Percentiles rank a stretch among this genome's conserved stretches.
Conservation (phyloP, 1,284 basidiomycete species). For the Tylopilus sp. region DNA sequence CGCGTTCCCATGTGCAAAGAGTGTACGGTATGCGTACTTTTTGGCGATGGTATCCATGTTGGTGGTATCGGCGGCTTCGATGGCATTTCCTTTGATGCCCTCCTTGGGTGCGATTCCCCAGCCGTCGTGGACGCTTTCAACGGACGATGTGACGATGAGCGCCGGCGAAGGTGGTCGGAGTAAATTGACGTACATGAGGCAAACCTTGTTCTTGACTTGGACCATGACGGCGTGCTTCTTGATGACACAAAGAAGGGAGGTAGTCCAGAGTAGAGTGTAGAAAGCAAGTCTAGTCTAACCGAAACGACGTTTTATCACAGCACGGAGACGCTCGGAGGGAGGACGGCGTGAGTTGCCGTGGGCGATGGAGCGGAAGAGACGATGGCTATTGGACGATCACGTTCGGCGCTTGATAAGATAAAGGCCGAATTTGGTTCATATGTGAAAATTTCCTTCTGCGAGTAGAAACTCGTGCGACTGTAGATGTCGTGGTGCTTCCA, state of each 20-base stretch:
- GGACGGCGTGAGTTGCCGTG: conserved; percentile 1
- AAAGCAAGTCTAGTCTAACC: conserved; percentile 1
- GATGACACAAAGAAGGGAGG: background rate
- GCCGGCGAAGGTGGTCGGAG: background rate
- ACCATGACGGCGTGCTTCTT: conserved; percentile 29
- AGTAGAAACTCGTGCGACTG: too few species aligned
- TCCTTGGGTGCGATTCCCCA: conserved; percentile 77
- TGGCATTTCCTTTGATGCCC: conserved; percentile 81
- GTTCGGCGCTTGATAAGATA: conserved; percentile 7
- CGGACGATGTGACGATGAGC: conserved; percentile 2
- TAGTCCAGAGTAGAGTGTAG: background rate
- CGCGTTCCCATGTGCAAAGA: conserved; percentile 83
- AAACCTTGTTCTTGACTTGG: conserved; percentile 82
- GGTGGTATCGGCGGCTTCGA: conserved; percentile 76
- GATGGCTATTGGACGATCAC: too few species aligned
- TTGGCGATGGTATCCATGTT: conserved; percentile 86
- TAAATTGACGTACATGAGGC: conserved; percentile 68
- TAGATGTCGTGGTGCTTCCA: too few species aligned
- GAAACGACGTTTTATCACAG: conserved; percentile 1
- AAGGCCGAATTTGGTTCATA: background rate
- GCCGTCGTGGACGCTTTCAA: conserved; percentile 87
- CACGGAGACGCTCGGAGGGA: conserved; percentile 13
- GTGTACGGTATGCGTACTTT: conserved; percentile 68
- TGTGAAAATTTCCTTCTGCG: too few species aligned
- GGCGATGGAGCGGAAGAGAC: background rate